These are phyloP conservation scores for Leptodermis oblonga DNA, from an alignment of 257 asterid species.

Conservation along the genomic window DNA sequence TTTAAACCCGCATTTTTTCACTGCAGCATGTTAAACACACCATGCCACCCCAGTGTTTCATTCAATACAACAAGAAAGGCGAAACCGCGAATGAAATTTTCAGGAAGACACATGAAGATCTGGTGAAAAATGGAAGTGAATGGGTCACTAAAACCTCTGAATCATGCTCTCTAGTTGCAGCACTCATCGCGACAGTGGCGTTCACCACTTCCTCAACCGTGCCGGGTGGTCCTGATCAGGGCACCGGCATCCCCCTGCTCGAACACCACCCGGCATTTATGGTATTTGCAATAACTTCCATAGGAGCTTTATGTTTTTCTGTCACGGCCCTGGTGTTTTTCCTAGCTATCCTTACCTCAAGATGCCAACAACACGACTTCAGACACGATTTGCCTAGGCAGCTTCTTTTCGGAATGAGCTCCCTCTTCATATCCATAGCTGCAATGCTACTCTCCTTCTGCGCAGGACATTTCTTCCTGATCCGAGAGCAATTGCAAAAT, in stretches of 20 bases:
- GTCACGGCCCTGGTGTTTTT: slow-evolving; percentile 57
- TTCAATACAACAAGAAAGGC: slow-evolving; percentile 31
- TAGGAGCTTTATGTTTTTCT: slow-evolving; percentile 51
- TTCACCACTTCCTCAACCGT: slow-evolving; percentile 52
- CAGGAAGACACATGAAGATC: slow-evolving; percentile 25
- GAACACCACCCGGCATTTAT: slow-evolving; percentile 24
- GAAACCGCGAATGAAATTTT: slow-evolving; percentile 41
- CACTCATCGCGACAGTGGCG: slow-evolving; percentile 60
- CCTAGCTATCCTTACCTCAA: slow-evolving; percentile 54
- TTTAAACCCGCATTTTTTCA: too few relatives aligned
- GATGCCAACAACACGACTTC: slow-evolving; percentile 46
- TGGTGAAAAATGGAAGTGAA: slow-evolving; percentile 30
- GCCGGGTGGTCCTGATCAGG: slow-evolving; percentile 45
- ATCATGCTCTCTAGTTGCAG: slow-evolving; percentile 58
- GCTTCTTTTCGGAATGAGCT: slow-evolving; percentile 45
- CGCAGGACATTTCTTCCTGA: slow-evolving; percentile 54
- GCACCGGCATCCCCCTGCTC: slow-evolving; percentile 35
- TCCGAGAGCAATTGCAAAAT: slow-evolving; percentile 24
- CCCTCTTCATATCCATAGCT: slow-evolving; percentile 47
- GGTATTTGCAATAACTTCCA: slow-evolving; percentile 37
- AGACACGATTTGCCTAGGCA: slow-evolving; percentile 36
- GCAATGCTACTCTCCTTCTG: slow-evolving; percentile 51
- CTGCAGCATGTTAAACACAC: slow-evolving; percentile 52
- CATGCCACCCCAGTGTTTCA: slow-evolving; percentile 24
- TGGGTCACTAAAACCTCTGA: slow-evolving; percentile 64